Base-by-base conservation (phyloP, 1,284 basidiomycete species). In the Apiotrichum porosum region DNA sequence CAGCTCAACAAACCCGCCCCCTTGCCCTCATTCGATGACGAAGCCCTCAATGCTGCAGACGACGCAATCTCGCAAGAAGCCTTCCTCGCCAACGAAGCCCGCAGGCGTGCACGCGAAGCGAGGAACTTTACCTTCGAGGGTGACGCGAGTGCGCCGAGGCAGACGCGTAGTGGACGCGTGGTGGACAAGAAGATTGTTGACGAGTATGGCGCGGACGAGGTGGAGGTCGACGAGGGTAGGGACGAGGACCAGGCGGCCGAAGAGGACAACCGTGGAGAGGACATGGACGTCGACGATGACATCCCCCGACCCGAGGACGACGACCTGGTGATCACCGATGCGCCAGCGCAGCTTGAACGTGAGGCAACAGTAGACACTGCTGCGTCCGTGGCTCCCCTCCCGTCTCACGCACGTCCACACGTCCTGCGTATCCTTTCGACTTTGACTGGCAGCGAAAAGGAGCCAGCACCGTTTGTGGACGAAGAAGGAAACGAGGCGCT, bases 51-150 rank as follows among this genome's bases (percentile, higher is more conserved):
- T n/a, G n/a, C n/a, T n/a, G n/a, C n/a, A n/a, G n/a, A n/a, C n/a
- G 34, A 37, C 19, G 34, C 37, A 12, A 40, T 61, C 12, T 56
- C 62, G 10, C 47, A 28, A 6, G 65, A 69, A 36, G 54, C 55
- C 3, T 72, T 74, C 41, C 52, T 63, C 12, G 58, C 63, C 13
- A 74, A 74, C 49, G 72, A 74, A 56, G 52, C 60, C 6, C 39
- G 67, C 26, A 52, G 56, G 21, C 46, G 61, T 21, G 64, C 67
- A 43, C 58, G 67, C 32, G 69, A 73, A 53, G 72, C 72, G 24
- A 57, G 72, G 17, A 73, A 73, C 46, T 74, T 71, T 46, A 55
- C 56, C 4, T 73, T 62, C 51, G 58, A 65, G 38, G 71, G 71
- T 6, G 68, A 70, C 43, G 65, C 57, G 6, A 52, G 58, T 44